A percentile compares a stretch with the other conserved stretches of the same genome.
Evolutionary conservation across 176 grass and related monocot species (phyloP).

Genomic region (Oryza punctata): DNA sequence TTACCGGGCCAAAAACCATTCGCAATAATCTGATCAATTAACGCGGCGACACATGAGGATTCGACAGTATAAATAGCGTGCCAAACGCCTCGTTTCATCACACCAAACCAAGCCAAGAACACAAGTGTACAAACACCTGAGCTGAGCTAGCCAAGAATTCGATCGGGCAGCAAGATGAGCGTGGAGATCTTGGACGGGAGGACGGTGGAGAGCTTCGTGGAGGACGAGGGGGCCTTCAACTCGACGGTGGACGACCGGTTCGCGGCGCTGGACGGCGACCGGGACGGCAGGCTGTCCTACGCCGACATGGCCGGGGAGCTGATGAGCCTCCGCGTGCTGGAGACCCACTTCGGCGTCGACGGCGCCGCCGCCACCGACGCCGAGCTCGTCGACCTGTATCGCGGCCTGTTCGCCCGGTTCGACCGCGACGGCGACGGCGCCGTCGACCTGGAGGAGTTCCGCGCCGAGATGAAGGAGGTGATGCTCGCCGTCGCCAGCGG

Average conservation of each 20-base stretch:
- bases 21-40: background rate
- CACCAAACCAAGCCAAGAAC: slow-evolving; percentile 40
- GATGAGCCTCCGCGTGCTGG: slow-evolving; percentile 53
- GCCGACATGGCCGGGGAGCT: slow-evolving; percentile 70
- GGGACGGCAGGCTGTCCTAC: slow-evolving; percentile 63
- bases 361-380: slow-evolving; percentile 14
- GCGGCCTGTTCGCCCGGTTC: slow-evolving; percentile 56
- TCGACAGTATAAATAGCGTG: slow-evolving; percentile 33
- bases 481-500: slow-evolving; percentile 83
- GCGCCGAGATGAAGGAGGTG: slow-evolving; percentile 82
- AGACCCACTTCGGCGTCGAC: slow-evolving; percentile 64
- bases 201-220: slow-evolving; percentile 66
- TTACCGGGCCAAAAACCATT: background rate
- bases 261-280: slow-evolving; percentile 58
- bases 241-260: slow-evolving; percentile 52
- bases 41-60: background rate
- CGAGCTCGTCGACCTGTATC: slow-evolving; percentile 55
- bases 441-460: slow-evolving; percentile 63
- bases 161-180: slow-evolving; percentile 51
- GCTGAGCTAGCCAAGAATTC: no score
- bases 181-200: slow-evolving; percentile 70
- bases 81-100: background rate
- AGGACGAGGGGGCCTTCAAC: slow-evolving; percentile 66
- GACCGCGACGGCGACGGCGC: slow-evolving; percentile 71
- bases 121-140: background rate